These are phyloP conservation scores for Naganishia liquefaciens DNA, from an alignment of 1,284 basidiomycete genomes.

Conservation along the genomic window DNA sequence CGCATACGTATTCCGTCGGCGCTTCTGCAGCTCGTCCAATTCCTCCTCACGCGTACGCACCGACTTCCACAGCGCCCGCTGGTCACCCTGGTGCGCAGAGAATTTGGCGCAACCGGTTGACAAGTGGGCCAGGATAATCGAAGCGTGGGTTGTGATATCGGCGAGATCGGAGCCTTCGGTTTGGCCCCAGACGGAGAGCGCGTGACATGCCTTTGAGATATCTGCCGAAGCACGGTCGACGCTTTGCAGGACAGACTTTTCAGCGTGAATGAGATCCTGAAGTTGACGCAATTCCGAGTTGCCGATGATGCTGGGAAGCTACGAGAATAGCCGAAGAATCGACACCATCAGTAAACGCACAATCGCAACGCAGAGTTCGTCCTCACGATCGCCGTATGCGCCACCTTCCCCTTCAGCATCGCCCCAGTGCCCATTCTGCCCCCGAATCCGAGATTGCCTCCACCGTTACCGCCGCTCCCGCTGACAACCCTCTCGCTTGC, in stretches of 20 bases:
- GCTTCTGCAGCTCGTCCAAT: constrained; percentile 72
- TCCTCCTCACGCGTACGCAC: constrained; percentile 81
- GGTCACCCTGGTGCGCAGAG: constrained; percentile 69
- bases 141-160: constrained; percentile 75
- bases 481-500: constrained; percentile 19
- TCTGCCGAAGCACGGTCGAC: constrained; percentile 55
- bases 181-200: constrained; percentile 73
- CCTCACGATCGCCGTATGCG: constrained; percentile 34
- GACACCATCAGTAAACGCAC: neutral
- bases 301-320: constrained; percentile 34
- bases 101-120: constrained; percentile 70
- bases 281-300: constrained; percentile 30
- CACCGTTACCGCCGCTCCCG: constrained; percentile 15
- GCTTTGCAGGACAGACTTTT: constrained; percentile 78
- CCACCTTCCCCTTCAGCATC: constrained; percentile 32
- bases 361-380: neutral
- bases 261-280: constrained; percentile 69
- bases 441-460: constrained; percentile 22
- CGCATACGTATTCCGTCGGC: constrained; percentile 65
- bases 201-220: constrained; percentile 66
- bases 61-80: constrained; percentile 62
- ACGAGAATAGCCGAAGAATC: neutral
- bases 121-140: constrained; percentile 69
- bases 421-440: constrained; percentile 25
- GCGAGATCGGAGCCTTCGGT: constrained; percentile 81